Percentiles rank a stretch among this genome's conserved stretches.
Evolutionary conservation across 192 early-diverging fungal genomes (phyloP).

Genomic region (Gamsiella multidivaricata): DNA sequence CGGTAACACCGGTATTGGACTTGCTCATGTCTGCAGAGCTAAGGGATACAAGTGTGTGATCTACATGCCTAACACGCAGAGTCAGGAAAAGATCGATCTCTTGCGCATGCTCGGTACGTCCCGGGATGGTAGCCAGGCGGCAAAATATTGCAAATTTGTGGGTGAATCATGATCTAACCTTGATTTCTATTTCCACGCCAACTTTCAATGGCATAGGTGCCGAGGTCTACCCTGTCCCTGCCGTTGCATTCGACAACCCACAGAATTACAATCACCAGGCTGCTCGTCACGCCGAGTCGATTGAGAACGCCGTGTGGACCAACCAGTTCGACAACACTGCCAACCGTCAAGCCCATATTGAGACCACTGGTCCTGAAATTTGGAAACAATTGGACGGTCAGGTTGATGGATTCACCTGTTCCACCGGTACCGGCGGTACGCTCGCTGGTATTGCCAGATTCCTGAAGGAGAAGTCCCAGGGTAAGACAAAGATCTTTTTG

Average conservation of each 20-base stretch:
- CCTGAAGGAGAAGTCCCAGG: constrained; percentile 79
- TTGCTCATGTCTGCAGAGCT: constrained; percentile 93
- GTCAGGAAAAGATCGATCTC: constrained; percentile 94
- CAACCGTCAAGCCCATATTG: constrained; percentile 91
- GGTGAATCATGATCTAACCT: constrained; percentile 8
- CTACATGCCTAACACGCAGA: constrained; percentile 98
- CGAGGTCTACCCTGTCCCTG: constrained; percentile 93
- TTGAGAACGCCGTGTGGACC: constrained; percentile 93
- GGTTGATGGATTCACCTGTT: constrained; percentile 91
- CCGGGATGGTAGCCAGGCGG: not conserved
- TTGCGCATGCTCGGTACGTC: constrained; percentile 83
- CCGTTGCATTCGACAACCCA: constrained; percentile 91
- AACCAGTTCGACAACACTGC: constrained; percentile 97
- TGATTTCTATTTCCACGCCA: constrained; percentile 6
- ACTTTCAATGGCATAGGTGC: constrained; percentile 62
- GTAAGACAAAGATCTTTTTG: constrained; percentile 80
- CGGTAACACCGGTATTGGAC: constrained; percentile 96
- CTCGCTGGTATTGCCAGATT: constrained; percentile 86
- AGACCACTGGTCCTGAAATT: constrained; percentile 97
- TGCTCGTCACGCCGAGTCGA: constrained; percentile 76
- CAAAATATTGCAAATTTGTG: too few relatives aligned
- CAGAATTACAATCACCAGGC: constrained; percentile 97
- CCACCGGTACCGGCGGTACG: constrained; percentile 94
- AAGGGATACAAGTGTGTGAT: constrained; percentile 96
- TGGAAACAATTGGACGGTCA: constrained; percentile 84